Conservation (phyloP, 2,329 filamentous ascomycete genomes). For the Penicillium sp. region DNA sequence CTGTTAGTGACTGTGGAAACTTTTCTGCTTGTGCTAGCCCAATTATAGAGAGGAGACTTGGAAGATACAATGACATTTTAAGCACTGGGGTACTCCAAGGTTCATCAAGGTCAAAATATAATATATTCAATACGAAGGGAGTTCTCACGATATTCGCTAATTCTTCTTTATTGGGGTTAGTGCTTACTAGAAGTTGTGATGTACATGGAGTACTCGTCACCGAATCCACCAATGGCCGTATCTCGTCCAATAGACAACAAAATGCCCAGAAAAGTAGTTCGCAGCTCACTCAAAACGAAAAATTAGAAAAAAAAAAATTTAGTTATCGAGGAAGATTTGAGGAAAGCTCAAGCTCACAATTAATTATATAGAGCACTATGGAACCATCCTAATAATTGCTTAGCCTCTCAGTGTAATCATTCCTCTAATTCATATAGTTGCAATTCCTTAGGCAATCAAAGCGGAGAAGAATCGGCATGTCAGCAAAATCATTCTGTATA, state of each 20-base stretch:
- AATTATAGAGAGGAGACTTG: not conserved
- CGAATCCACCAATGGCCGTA: not conserved
- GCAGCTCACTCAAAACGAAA: too few species aligned
- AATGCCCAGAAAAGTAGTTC: not conserved
- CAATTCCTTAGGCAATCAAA: too few species aligned
- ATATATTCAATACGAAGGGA: not conserved
- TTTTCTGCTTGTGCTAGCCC: not conserved
- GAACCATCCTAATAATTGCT: too few species aligned
- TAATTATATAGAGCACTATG: too few species aligned
- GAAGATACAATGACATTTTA: not conserved
- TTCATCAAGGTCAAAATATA: too few species aligned
- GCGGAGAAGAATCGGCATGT: too few species aligned
- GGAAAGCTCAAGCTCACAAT: too few species aligned
- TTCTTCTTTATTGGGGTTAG: not conserved
- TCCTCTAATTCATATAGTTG: not conserved
- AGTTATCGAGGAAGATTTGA: too few species aligned
- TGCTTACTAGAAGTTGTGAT: not conserved
- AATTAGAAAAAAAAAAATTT: too few species aligned
- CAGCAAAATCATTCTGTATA: too few species aligned
- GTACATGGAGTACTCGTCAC: not conserved
- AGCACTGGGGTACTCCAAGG: not conserved
- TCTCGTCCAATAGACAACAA: not conserved
- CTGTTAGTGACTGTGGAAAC: not conserved
- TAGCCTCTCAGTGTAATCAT: too few species aligned
- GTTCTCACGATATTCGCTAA: not conserved